Evolutionary conservation across 768 basidiomycete genomes (phyloP), one percentile per base, ranked within the genome.

Genomic region (Boletus eberwhitei): DNA sequence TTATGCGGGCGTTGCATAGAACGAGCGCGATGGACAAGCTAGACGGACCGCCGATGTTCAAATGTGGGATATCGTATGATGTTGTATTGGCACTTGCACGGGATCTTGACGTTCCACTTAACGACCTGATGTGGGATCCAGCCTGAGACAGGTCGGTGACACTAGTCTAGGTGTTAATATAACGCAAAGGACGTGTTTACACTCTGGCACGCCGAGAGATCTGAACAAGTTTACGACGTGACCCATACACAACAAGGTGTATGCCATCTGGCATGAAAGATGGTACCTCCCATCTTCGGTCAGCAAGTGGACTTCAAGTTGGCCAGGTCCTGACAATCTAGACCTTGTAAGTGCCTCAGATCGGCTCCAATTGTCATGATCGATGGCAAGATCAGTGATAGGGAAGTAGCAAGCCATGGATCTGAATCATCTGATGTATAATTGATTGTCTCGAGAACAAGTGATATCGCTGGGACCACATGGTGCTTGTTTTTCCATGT

Each of bases 61-160:
- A 88, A 62, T 87, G 84, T 63, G 86, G 82, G 1, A 76, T 91
- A n/a, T 78, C 81, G 16, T 81, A 85, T 49, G 80, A 84, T 2
- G 71, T 77, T 6, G 79, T 81, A 2, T 63, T 83, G 52, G 66
- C 65, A 4, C 68, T 90, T 8, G 85, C 87, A 16, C 79, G 79
- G 44, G 79, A 87, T 35, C 60, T 90, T 17, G 76, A 79, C 2
- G 75, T 92, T 13, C 71, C 60, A 8, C 54, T 91, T 42, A 76
- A 81, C 54, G 87, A 90, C 58, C 59, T 88, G 35, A 68, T 91
- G 59, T 91, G 87, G 84, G 87, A 90, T 62, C 76, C 79, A 0
- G 50, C 50, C 13, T 68, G 55, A 57, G 17, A 45, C 3, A 8
- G 2, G 9, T 13, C 8, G 19, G 29, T 16, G 26, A 42, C 3